These are phyloP conservation scores for Blastocystis sp. DNA, from an alignment of 352 stramenopile species.

Conservation along the genomic window DNA sequence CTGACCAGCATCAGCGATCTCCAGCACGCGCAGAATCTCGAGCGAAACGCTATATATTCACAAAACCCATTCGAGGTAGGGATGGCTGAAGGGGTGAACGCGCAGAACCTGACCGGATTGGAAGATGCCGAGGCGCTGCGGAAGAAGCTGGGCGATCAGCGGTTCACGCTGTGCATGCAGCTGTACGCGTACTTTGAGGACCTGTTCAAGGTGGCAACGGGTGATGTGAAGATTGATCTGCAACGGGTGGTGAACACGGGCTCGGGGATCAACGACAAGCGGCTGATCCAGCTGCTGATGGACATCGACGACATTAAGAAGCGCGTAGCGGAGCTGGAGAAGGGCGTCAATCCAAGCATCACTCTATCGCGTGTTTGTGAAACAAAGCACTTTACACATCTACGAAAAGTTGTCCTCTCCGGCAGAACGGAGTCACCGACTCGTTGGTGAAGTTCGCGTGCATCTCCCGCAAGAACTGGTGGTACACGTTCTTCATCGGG, in stretches of 20 bases:
- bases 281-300: background rate
- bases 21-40: background rate
- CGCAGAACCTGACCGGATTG: slow-evolving; percentile 25
- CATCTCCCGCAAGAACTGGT: slow-evolving; percentile 29
- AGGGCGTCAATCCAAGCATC: background rate
- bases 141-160: slow-evolving; percentile 38
- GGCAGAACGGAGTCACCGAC: slow-evolving; percentile 12
- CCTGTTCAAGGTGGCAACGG: slow-evolving; percentile 33
- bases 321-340: background rate
- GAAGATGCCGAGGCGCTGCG: slow-evolving; percentile 14
- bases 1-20: slow-evolving; percentile 21
- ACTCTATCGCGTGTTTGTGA: too few relatives aligned
- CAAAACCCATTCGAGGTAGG: slow-evolving; percentile 32
- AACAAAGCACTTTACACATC: slow-evolving; percentile 1
- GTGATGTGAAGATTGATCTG: slow-evolving; percentile 14
- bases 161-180: slow-evolving; percentile 48
- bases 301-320: slow-evolving; percentile 29
- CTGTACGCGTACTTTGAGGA: slow-evolving; percentile 48
- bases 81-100: background rate
- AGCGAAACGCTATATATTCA: slow-evolving; percentile 27
- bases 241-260: slow-evolving; percentile 39
- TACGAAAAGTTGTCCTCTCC: background rate
- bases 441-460: slow-evolving; percentile 13
- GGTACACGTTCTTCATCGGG: slow-evolving; percentile 38
- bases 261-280: slow-evolving; percentile 40